phyloP scores from a whole-genome alignment of 768 basidiomycete species.

The Kwoniella europaea region DNA sequence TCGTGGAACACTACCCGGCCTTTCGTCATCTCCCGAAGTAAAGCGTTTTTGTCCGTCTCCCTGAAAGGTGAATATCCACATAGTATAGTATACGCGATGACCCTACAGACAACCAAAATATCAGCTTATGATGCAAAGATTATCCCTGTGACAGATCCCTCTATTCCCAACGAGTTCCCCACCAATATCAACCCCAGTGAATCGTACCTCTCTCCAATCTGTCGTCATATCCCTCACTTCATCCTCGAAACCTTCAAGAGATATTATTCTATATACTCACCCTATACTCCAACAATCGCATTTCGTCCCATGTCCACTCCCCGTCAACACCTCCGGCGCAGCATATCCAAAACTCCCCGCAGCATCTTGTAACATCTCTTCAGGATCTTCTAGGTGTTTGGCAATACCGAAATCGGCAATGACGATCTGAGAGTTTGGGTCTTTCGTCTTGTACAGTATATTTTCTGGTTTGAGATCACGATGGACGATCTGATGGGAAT shows the following conservation, averaged over 20 bases:
- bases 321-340: constrained; percentile 70
- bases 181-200: no score
- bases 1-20: constrained; percentile 91
- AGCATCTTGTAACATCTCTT: constrained; percentile 49
- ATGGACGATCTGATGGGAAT: constrained; percentile 91
- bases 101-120: constrained; percentile 60
- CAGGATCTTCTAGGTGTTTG: constrained; percentile 52
- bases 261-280: constrained; percentile 60
- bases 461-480: constrained; percentile 98
- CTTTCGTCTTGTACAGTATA: constrained; percentile 84
- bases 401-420: constrained; percentile 95
- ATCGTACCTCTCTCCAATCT: no score
- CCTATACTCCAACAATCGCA: constrained; percentile 95
- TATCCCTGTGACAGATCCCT: no score
- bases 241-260: no score
- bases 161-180: no score
- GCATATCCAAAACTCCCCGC: constrained; percentile 76
- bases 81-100: constrained; percentile 92
- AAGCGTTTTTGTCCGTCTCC: constrained; percentile 73
- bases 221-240: no score
- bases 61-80: constrained; percentile 97
- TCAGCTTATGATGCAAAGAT: background rate
- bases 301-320: constrained; percentile 83
- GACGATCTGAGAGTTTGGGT: constrained; percentile 79
- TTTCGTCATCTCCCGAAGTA: constrained; percentile 81